Percentiles rank a stretch among this genome's conserved stretches.
Evolutionary conservation across 140 eudicot species (phyloP).

Genomic region (Eryngium alpinum): DNA sequence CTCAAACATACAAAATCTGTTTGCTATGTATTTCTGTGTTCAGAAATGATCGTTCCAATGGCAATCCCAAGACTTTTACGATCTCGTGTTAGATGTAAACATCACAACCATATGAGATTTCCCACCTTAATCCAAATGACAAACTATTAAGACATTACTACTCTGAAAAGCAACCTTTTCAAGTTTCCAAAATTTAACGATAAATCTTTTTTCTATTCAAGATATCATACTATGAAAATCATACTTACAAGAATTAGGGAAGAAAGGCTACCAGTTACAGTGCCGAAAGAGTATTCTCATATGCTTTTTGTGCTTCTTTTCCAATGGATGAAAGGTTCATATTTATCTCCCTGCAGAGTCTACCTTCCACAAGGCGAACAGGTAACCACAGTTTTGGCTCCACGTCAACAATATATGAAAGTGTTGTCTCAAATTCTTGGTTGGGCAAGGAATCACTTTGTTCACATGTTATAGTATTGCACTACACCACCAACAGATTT

Average conservation of each 20-base stretch:
- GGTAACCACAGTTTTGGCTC: conserved; percentile 76
- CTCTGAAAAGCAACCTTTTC: background rate
- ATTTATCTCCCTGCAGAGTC: conserved; percentile 60
- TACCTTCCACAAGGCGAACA: conserved; percentile 68
- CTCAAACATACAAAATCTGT: no score
- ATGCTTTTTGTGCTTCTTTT: conserved; percentile 40
- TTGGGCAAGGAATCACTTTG: conserved; percentile 16
- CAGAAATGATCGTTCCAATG: background rate
- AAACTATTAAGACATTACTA: background rate
- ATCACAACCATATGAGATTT: background rate
- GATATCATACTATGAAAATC: background rate
- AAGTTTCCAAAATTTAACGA: background rate
- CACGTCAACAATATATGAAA: conserved; percentile 62
- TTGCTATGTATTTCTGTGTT: background rate
- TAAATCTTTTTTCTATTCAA: background rate
- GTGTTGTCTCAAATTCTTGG: conserved; percentile 43
- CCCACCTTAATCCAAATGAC: background rate
- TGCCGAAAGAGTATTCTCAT: conserved; percentile 5
- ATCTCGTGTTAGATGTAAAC: background rate
- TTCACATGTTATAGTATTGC: conserved; percentile 15
- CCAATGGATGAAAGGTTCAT: conserved; percentile 59
- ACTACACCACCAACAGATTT: conserved; percentile 12
- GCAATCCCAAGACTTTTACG: background rate
- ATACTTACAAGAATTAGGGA: conserved; percentile 3
- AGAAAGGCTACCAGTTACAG: conserved; percentile 7